Base-by-base conservation (phyloP, 768 basidiomycete species). In the Tulasnella sp. region DNA sequence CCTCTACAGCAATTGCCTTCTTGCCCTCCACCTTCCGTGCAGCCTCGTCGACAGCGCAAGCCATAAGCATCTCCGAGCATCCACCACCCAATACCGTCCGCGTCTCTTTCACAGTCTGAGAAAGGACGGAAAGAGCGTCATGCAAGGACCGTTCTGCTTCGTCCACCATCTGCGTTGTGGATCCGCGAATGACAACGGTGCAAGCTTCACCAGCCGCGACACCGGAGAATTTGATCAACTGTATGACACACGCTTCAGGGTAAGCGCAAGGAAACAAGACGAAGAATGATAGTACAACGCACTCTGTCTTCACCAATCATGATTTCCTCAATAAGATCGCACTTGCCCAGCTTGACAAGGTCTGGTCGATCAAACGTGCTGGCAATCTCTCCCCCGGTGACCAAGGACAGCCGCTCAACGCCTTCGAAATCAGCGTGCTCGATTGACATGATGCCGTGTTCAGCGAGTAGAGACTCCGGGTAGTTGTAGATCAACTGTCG, bases 241-340 rank as follows among this genome's bases (percentile, higher is more conserved):
- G 71, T 0, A 64, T 14, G 40, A 52, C 38, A 58, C 45, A 38
- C 25, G 22, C 40, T 8, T 40, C 2, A 15, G 7, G 70, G 29
- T 31, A 22, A 64, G 22, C 34, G 39, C 15, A 5, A 37, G 5
- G 52, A 77, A 17, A 15, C 29, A 31, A 6, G 12, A 73, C 14
- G 29, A n/a, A 6, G 42, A 17, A 22, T 4, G 34, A 15, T 22
- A 29, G 38, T 52, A 11, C 25, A 25, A 75, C 85, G 31, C 77
- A 95, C 97, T 90, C 96, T 97, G 83, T 99, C 97, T 85, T 99
- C 97, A 22, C 97, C 97, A 79, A 99, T 98, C 88, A 99, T 98
- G 80, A 99, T 91, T 85, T 99, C 97, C 84, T 99, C 97, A 75
- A 99, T 97, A 78, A 96, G 82, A 79, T 98, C 97, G 82, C 97